Conservation (phyloP, 2,329 filamentous ascomycete species). For the Neurospora sp. region DNA sequence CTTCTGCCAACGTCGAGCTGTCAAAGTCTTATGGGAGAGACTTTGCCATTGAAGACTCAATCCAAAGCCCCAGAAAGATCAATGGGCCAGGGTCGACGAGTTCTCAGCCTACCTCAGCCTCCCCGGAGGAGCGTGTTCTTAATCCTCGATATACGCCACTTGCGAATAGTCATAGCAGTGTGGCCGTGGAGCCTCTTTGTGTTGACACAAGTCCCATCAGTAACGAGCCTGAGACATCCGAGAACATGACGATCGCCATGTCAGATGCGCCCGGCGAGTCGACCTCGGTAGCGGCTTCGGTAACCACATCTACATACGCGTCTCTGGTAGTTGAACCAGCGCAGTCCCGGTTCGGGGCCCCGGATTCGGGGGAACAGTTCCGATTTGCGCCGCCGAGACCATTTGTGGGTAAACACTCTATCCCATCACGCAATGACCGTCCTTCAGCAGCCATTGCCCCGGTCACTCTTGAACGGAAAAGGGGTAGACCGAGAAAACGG, state of each 20-base stretch:
- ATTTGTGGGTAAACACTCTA: conserved; percentile 21
- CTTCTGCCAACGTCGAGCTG: neutral
- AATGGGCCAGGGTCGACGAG: neutral
- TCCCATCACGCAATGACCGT: neutral
- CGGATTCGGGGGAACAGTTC: conserved; percentile 13
- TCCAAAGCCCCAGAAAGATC: neutral
- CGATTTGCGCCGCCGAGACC: conserved; percentile 20
- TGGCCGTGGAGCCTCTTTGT: neutral
- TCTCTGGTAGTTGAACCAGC: conserved; percentile 9
- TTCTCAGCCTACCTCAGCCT: neutral
- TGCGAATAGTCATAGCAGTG: neutral
- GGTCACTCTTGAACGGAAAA: conserved; percentile 6
- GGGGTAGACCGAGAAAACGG: conserved; percentile 13
- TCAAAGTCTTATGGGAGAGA: neutral
- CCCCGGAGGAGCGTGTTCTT: neutral
- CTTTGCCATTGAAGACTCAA: too few relatives aligned
- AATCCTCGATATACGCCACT: neutral
- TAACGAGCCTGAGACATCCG: neutral
- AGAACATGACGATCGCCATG: conserved; percentile 1
- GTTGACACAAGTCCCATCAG: neutral
- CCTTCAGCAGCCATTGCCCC: neutral
- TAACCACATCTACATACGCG: conserved; percentile 1
- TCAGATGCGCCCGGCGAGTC: conserved; percentile 2
- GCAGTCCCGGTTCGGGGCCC: conserved; percentile 6
- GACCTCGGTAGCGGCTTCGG: conserved; percentile 5